Conservation (phyloP, 23 red algal species). For the Gracilaria domingensis region DNA sequence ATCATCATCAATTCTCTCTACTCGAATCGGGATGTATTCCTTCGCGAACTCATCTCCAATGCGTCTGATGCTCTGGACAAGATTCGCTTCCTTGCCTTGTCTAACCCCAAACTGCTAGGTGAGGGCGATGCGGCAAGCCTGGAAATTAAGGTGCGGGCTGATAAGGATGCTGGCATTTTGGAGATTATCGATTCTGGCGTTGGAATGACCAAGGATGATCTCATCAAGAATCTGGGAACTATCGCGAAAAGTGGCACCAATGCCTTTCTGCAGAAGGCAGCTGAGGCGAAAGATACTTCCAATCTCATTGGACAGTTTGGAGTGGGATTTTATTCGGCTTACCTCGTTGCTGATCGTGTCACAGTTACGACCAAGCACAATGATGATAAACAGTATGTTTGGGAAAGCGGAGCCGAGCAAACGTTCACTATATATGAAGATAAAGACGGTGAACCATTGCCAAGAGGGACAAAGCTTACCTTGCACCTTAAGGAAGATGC, state of each 20-base stretch:
- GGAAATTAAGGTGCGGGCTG: slow-evolving; percentile 65
- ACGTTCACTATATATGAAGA: slow-evolving; percentile 76
- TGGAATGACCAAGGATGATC: slow-evolving; percentile 93
- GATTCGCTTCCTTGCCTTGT: slow-evolving; percentile 84
- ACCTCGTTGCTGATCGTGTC: slow-evolving; percentile 88
- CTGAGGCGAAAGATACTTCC: slow-evolving; percentile 65
- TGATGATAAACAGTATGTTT: slow-evolving; percentile 77
- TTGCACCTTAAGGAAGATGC: slow-evolving; percentile 88
- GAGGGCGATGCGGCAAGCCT: slow-evolving; percentile 63
- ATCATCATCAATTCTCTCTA: slow-evolving; percentile 98
- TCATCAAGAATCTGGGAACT: slow-evolving; percentile 93
- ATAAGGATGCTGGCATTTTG: slow-evolving; percentile 68
- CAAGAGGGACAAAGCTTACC: slow-evolving; percentile 75
- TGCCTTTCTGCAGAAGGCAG: slow-evolving; percentile 83
- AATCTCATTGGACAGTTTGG: slow-evolving; percentile 97
- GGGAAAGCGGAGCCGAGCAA: slow-evolving; percentile 80
- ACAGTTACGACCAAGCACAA: slow-evolving; percentile 75
- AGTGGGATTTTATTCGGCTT: slow-evolving; percentile 95
- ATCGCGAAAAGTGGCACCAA: slow-evolving; percentile 89
- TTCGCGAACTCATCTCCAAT: slow-evolving; percentile 96
- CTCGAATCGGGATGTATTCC: slow-evolving; percentile 88
- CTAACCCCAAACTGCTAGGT: slow-evolving; percentile 30
- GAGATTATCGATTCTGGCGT: slow-evolving; percentile 82
- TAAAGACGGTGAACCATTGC: slow-evolving; percentile 45
- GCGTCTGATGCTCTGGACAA: slow-evolving; percentile 94